A percentile compares a stretch with the other conserved stretches of the same genome.
These are phyloP conservation scores for Aspergillus kassunensis DNA, from an alignment of 495 filamentous ascomycete genomes.

Conservation along the genomic window DNA sequence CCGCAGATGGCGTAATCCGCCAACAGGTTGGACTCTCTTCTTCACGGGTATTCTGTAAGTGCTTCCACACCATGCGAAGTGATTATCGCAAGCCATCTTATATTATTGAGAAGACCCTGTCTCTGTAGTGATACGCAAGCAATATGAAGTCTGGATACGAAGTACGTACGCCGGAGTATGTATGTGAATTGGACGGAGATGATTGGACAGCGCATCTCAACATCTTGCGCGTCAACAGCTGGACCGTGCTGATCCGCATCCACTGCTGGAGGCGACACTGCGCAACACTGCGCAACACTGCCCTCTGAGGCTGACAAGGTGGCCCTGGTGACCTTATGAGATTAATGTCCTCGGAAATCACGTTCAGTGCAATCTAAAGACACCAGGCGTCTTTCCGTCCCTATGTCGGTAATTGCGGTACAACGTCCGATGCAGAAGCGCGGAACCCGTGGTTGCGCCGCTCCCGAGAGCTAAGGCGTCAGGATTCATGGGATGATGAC, in stretches of 20 bases:
- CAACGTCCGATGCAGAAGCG: conserved; percentile 1
- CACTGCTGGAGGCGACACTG: conserved; percentile 9
- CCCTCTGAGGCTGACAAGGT: not conserved
- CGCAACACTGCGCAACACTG: not conserved
- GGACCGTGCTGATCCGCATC: conserved; percentile 10
- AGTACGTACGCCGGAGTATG: too few relatives aligned
- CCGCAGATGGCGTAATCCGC: too few relatives aligned
- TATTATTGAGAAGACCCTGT: too few relatives aligned
- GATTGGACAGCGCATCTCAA: not conserved
- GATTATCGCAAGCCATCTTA: too few relatives aligned
- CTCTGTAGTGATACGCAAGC: too few relatives aligned
- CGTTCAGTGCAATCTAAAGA: not conserved
- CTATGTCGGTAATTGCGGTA: not conserved
- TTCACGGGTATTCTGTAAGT: too few relatives aligned
- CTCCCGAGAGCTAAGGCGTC: not conserved
- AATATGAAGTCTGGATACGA: not conserved
- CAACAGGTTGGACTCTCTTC: too few relatives aligned
- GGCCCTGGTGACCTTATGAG: not conserved
- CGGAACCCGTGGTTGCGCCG: not conserved
- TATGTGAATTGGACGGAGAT: not conserved
- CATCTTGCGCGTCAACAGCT: conserved; percentile 5
- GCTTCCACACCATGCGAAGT: too few relatives aligned
- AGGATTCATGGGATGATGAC: too few relatives aligned
- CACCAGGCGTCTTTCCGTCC: not conserved
- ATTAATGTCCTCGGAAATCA: not conserved